phyloP scores from a whole-genome alignment of 192 early-diverging fungal species.

The Coemansia sp. region DNA sequence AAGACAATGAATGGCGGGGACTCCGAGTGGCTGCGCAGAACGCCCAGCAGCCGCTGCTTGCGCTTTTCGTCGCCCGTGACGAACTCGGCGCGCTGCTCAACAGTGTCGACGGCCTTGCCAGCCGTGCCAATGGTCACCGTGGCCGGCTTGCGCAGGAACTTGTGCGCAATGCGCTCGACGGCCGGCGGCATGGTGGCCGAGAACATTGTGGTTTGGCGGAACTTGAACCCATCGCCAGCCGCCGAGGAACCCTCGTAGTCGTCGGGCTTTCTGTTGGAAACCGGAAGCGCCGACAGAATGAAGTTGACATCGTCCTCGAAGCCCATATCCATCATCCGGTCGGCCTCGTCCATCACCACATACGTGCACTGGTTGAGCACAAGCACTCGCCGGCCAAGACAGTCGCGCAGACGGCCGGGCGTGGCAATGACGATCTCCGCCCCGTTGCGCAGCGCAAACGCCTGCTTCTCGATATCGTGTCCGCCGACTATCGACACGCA shows the following conservation, averaged over 20 bases:
- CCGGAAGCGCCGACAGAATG: constrained; percentile 92
- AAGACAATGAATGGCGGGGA: constrained; percentile 92
- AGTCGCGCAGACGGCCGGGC: constrained; percentile 93
- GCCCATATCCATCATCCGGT: constrained; percentile 94
- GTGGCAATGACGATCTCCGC: constrained; percentile 98
- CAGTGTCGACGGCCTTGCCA: constrained; percentile 94
- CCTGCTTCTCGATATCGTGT: constrained; percentile 86
- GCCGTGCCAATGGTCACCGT: constrained; percentile 96
- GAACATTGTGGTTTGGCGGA: constrained; percentile 98
- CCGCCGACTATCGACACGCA: constrained; percentile 85
- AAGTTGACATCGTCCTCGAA: constrained; percentile 95
- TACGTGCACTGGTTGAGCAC: constrained; percentile 94
- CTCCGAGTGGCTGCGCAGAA: constrained; percentile 66
- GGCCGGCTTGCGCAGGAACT: constrained; percentile 88
- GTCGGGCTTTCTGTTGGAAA: constrained; percentile 88
- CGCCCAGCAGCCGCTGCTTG: constrained; percentile 73
- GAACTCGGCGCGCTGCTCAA: constrained; percentile 96
- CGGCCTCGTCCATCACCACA: constrained; percentile 99
- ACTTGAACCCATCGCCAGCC: constrained; percentile 44
- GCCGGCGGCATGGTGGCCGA: constrained; percentile 97
- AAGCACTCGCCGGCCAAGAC: constrained; percentile 84
- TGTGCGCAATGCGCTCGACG: constrained; percentile 92
- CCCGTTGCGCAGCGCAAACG: constrained; percentile 85
- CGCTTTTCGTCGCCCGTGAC: constrained; percentile 79
- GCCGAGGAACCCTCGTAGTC: constrained; percentile 47